Evolutionary conservation across 345 rosid genomes (phyloP).

Genomic region (Syzygium aromaticum): DNA sequence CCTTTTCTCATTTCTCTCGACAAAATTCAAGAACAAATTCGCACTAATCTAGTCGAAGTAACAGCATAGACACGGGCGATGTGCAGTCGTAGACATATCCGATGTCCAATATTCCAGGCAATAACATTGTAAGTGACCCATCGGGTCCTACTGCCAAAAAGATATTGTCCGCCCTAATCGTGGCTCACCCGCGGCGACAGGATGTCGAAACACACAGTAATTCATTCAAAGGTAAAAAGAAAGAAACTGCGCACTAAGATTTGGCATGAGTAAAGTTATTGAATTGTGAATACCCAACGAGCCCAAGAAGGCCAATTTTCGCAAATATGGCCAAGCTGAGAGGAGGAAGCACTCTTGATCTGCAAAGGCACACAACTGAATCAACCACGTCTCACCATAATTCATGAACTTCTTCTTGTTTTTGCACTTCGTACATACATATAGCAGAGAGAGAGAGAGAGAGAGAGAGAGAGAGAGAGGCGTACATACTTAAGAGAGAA

Average conservation of each 20-base stretch:
- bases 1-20: not conserved
- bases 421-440: not conserved
- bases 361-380: not conserved
- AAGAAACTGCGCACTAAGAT: not conserved
- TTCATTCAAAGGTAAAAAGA: not conserved
- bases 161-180: not conserved
- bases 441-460: not conserved
- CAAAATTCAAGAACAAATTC: not conserved
- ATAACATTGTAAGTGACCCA: not conserved
- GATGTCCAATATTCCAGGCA: not conserved
- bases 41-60: not conserved
- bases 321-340: not conserved
- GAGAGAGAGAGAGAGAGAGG: not conserved
- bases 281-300: not conserved
- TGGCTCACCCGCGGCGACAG: not conserved
- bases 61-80: not conserved
- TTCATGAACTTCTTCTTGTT: not conserved
- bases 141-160: not conserved
- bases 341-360: not conserved
- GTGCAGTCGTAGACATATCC: not conserved
- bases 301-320: not conserved
- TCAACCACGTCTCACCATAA: not conserved
- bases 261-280: not conserved
- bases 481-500: constrained; percentile 2
- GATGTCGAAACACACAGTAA: not conserved